These are phyloP conservation scores for Brassica balearica DNA, from an alignment of 441 rosid genomes.

Conservation along the genomic window DNA sequence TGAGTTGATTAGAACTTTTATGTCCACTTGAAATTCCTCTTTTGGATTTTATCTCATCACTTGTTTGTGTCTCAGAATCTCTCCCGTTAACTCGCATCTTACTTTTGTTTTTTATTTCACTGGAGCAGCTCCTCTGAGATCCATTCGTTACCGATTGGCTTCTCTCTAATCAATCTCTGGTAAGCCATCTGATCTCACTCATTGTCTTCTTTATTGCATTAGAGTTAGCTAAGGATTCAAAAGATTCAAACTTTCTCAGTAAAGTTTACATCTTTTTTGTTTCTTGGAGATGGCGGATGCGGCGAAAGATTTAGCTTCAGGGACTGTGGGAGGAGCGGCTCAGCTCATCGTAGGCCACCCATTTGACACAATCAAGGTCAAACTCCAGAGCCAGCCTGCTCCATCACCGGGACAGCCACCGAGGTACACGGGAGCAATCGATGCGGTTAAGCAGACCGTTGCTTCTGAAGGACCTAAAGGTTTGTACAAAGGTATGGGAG, in stretches of 20 bases:
- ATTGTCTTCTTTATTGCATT: neutral
- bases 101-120: neutral
- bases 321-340: conserved; percentile 97
- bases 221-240: neutral
- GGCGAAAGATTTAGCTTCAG: conserved; percentile 84
- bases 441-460: conserved; percentile 85
- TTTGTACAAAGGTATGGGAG: conserved; percentile 97
- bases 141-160: conserved; percentile 18
- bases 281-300: conserved; percentile 80
- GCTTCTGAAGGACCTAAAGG: conserved; percentile 92
- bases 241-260: conserved; percentile 19
- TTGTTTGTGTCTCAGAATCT: conserved; percentile 38
- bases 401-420: conserved; percentile 81
- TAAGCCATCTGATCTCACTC: conserved; percentile 29
- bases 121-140: conserved; percentile 37
- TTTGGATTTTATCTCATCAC: conserved; percentile 37
- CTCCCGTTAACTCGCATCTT: conserved; percentile 25
- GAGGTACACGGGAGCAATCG: conserved; percentile 77
- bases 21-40: conserved; percentile 36
- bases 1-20: conserved; percentile 26
- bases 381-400: conserved; percentile 95
- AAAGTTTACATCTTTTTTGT: neutral
- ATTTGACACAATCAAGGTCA: conserved; percentile 96
- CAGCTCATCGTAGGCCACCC: conserved; percentile 91
- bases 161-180: conserved; percentile 28